Base-by-base conservation (phyloP, 2,329 filamentous ascomycete species). In the Ascocoryne sarcoides region DNA sequence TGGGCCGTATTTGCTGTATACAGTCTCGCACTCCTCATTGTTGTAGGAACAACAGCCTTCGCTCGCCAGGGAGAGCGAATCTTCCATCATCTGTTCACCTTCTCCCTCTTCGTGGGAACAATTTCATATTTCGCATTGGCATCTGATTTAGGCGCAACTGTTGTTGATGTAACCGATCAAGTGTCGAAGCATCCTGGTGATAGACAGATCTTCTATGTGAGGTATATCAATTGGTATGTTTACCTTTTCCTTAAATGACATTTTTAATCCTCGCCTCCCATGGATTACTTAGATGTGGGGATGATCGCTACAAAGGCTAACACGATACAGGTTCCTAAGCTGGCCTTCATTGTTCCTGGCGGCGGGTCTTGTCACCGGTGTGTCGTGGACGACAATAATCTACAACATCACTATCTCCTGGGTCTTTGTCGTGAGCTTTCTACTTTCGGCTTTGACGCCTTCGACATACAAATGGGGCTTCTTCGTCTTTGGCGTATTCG, bases 391-490 rank as follows among this genome's bases (percentile, higher is more conserved):
- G 0, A 79, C 76, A 2, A 74, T 82, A 17, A 52, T 81, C 31
- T 75, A 70, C 54, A 70, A 75, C 10, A 63, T 84, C 10, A 61
- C 81, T 2, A 67, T 81, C 1, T 72, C 79, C 46, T 65, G 73
- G 55, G 66, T 82, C 53, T 82, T 82, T 76, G 71, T 84, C 34
- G 62, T 80, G 9, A 71, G 70, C 12, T 78, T 76, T 23, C 68
- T 83, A 4, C 67, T 81, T 16, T 79, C 79, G 19, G 77, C 79
- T 5, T 68, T 83, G 2, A 73, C 79, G 4, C 55, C 58, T 10
- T 73, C 70, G 15, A 63, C 60, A 3, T 84, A 83, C 65, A 84
- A 83, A 57, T 83, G 75, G 75, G 77, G 76, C 1, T 84, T 77
- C 62, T 82, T 69, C 60, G 61, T 62, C 10, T 79, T 81, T 44